phyloP scores from a whole-genome alignment of 148 eudicot species.

The Talinum fruticosum region DNA sequence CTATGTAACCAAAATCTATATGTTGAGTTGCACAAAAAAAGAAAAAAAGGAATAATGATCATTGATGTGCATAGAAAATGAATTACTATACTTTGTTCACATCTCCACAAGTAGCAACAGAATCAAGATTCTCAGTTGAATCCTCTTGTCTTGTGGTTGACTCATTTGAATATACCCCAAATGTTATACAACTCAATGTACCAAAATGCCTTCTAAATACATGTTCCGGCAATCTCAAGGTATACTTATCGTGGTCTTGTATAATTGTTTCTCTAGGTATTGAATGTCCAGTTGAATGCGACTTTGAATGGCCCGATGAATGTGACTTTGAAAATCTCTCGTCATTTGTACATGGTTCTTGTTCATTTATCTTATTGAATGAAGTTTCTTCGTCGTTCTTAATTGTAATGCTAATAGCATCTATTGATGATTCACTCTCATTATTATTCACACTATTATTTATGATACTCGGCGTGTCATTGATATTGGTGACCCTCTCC shows the following conservation, averaged over 20 bases:
- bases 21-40: background rate
- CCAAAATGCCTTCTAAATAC: slow-evolving; percentile 39
- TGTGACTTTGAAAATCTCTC: slow-evolving; percentile 59
- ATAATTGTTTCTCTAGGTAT: slow-evolving; percentile 21
- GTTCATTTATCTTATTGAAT: background rate
- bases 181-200: slow-evolving; percentile 46
- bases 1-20: background rate
- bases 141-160: slow-evolving; percentile 8
- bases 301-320: slow-evolving; percentile 50
- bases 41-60: background rate
- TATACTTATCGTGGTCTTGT: slow-evolving; percentile 45
- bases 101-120: slow-evolving; percentile 1
- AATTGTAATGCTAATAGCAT: slow-evolving; percentile 30
- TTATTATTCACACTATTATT: background rate
- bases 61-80: too few species aligned
- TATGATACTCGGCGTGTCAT: background rate
- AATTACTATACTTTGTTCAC: slow-evolving; percentile 11
- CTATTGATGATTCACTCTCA: slow-evolving; percentile 22
- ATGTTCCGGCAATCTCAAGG: slow-evolving; percentile 46
- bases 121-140: slow-evolving; percentile 30
- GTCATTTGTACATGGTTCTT: background rate
- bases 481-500: slow-evolving; percentile 9
- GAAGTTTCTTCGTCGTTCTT: slow-evolving; percentile 22
- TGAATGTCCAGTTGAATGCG: slow-evolving; percentile 86
- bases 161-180: slow-evolving; percentile 33